Evolutionary conservation across 192 early-diverging fungal species (phyloP), one percentile per base, ranked within the genome.

Genomic region (Gaertneriomyces semiglobifer): DNA sequence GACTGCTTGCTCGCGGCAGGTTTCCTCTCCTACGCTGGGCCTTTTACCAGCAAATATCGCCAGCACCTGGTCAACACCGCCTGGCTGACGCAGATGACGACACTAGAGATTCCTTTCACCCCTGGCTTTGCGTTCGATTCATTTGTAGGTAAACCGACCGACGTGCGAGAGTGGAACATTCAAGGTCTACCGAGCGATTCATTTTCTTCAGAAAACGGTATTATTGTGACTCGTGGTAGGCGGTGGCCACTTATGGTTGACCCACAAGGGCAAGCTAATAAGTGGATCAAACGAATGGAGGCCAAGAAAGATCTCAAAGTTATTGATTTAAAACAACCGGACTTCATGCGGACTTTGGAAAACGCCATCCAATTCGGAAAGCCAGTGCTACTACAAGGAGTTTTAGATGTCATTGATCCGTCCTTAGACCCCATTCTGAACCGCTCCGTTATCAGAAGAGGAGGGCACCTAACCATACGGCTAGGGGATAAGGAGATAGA

Each of bases 221-320:
- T 86, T 47, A 83, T 86, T 65, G 80, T 83, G 11, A 83, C 83
- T 1, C 68, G 79, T 20, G 81, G 81, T 4, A 66, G 82, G 6
- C 66, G 84, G 16, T 86, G 84, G 84, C 79, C 82, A 5, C 58
- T 86, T 39, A 84, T 86, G 76, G 73, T 86, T 73, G 84, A 86
- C 58, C 84, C 84, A 10, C 84, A 86, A 61, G 77, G 77, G 0
- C 84, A 86, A 68, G 84, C 84, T 50, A 86, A 86, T 64, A 82
- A 66, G 44, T 86, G 84, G 84, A 84, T 86, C 54, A 86, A 82
- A 65, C 86, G 80, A 62, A 79, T 85, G 79, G 83, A 86, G 53
- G 57, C 68, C 4, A 83, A 83, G 62, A 44, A 76, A 7, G 79
- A 80, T 42, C 66, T 86, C n/a, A 82, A 79, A 68, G 74, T 86